Conservation (phyloP, 192 early-diverging fungal species). For the Backusella parvicylindrica region DNA sequence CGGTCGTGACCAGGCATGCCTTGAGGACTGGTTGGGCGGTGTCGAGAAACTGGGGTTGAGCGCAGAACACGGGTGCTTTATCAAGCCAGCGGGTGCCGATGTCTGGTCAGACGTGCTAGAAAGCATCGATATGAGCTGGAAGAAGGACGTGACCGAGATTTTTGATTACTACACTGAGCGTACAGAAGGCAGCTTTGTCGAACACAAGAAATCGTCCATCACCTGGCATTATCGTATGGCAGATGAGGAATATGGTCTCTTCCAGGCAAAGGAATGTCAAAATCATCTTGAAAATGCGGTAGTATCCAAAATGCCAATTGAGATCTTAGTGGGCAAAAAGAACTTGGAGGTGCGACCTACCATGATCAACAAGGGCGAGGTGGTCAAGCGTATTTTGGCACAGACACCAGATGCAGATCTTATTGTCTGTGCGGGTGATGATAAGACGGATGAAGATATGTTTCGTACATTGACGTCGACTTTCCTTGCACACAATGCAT, state of each 20-base stretch:
- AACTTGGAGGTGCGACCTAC: constrained; percentile 82
- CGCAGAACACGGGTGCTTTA: constrained; percentile 88
- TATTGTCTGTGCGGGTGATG: constrained; percentile 83
- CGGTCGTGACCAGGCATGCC: constrained; percentile 81
- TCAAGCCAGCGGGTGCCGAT: constrained; percentile 59
- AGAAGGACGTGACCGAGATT: constrained; percentile 76
- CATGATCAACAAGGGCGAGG: constrained; percentile 86
- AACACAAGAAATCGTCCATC: constrained; percentile 80
- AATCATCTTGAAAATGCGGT: constrained; percentile 81
- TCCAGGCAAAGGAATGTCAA: constrained; percentile 90
- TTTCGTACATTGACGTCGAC: constrained; percentile 55
- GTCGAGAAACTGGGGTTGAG: constrained; percentile 67
- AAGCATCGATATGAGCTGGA: constrained; percentile 74
- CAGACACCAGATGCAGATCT: constrained; percentile 63
- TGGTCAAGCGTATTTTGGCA: constrained; percentile 69
- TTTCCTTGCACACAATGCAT: neutral
- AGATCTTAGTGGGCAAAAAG: constrained; percentile 88
- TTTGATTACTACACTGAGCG: constrained; percentile 87
- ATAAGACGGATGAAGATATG: constrained; percentile 92
- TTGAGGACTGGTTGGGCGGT: constrained; percentile 81
- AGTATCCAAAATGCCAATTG: constrained; percentile 77
- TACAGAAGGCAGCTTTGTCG: constrained; percentile 80
- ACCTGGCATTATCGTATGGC: constrained; percentile 90
- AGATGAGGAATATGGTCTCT: constrained; percentile 79
- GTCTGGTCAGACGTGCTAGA: constrained; percentile 58